Conservation (phyloP, 352 stramenopile species). For the Pythium vanterpoolii region DNA sequence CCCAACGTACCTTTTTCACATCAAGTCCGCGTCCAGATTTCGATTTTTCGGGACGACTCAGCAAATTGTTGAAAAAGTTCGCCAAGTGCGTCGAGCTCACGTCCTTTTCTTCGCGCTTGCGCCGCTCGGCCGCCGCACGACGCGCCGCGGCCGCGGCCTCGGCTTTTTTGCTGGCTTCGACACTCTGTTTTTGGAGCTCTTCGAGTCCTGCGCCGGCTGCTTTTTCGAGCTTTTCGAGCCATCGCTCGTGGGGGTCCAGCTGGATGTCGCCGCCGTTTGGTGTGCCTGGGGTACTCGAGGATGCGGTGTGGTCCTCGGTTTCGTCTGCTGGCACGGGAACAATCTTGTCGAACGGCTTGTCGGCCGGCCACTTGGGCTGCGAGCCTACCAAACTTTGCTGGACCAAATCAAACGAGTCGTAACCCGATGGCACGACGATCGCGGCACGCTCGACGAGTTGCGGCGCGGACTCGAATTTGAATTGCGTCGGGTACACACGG, state of each 20-base stretch:
- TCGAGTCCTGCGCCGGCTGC: conserved; percentile 70
- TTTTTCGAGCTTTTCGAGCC: conserved; percentile 82
- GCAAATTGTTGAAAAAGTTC: conserved; percentile 88
- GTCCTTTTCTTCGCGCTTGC: conserved; percentile 80
- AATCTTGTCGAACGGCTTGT: conserved; percentile 83
- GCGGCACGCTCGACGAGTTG: conserved; percentile 67
- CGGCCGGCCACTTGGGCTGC: conserved; percentile 66
- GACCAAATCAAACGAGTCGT: conserved; percentile 74
- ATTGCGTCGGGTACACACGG: conserved; percentile 57
- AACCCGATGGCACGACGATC: conserved; percentile 76
- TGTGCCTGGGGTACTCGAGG: not conserved
- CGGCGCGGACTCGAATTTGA: conserved; percentile 65
- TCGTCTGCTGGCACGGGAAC: conserved; percentile 48
- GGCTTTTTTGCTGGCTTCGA: conserved; percentile 79
- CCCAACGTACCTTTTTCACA: conserved; percentile 48
- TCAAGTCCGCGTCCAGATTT: conserved; percentile 64
- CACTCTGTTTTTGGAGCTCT: conserved; percentile 81
- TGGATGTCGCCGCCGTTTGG: conserved; percentile 41
- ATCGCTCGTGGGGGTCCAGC: conserved; percentile 66
- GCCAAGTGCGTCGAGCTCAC: conserved; percentile 83
- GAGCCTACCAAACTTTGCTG: conserved; percentile 76
- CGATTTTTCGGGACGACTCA: conserved; percentile 81
- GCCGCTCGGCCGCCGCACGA: conserved; percentile 62
- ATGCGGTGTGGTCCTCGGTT: conserved; percentile 14
- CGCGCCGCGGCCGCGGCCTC: conserved; percentile 65